These are phyloP conservation scores for Hydrangea macrophylla DNA, from an alignment of 148 eudicot genomes.

Conservation along the genomic window DNA sequence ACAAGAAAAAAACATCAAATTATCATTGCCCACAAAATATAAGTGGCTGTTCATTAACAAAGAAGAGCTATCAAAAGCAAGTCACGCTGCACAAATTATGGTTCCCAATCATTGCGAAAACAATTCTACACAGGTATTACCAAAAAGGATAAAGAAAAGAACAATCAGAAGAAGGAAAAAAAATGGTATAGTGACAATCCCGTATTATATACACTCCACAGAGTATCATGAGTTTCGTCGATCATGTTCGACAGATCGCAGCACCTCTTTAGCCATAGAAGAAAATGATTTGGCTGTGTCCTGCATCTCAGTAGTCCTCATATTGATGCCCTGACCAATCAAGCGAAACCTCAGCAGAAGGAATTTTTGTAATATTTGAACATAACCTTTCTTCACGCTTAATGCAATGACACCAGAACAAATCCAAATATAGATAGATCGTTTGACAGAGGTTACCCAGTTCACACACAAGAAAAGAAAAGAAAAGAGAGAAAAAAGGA, in stretches of 20 bases:
- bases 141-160: neutral
- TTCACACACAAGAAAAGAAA: too few relatives aligned
- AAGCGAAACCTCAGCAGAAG: neutral
- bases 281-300: constrained; percentile 75
- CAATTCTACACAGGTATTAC: neutral
- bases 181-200: neutral
- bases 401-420: neutral
- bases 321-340: constrained; percentile 57
- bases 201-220: neutral
- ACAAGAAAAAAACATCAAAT: too few relatives aligned
- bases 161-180: neutral
- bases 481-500: too few relatives aligned
- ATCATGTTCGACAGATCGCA: constrained; percentile 50
- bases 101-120: neutral
- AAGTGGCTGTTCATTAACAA: too few relatives aligned
- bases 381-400: neutral
- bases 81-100: neutral
- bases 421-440: neutral
- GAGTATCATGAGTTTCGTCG: constrained; percentile 16
- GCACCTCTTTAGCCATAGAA: constrained; percentile 79
- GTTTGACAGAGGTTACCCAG: too few relatives aligned
- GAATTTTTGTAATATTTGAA: neutral
- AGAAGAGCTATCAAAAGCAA: neutral
- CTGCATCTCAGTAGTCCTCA: constrained; percentile 78
- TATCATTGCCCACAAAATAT: too few relatives aligned